Percentiles rank a stretch among this genome's conserved stretches.
Conservation (phyloP, 805 yeast species). For the Kuraishia floccosa region DNA sequence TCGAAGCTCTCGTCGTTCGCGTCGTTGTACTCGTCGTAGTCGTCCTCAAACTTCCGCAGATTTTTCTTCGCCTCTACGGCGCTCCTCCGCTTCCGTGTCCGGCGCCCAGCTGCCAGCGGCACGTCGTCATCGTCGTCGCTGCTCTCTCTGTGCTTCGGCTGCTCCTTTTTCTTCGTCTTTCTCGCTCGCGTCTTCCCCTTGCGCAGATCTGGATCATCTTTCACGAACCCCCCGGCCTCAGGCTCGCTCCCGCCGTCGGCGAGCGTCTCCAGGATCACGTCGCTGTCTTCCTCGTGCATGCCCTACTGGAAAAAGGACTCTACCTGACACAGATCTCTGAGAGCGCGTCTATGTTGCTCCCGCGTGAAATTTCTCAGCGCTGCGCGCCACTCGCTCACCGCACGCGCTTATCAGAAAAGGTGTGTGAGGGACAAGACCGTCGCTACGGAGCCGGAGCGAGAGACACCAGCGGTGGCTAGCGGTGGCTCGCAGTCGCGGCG, state of each 20-base stretch:
- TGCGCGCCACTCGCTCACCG: too few species aligned
- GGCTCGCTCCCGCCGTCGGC: conserved; percentile 3
- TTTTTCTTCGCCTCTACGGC: conserved; percentile 15
- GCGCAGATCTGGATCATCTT: conserved; percentile 21
- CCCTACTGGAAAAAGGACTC: too few species aligned
- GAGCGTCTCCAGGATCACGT: conserved; percentile 1
- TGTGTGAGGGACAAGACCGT: too few species aligned
- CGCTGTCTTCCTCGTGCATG: too few species aligned
- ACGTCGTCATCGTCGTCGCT: conserved; percentile 8
- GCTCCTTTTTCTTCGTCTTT: conserved; percentile 5
- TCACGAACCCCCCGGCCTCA: conserved; percentile 29
- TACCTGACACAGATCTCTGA: too few species aligned
- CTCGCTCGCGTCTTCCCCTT: too few species aligned
- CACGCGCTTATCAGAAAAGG: too few species aligned
- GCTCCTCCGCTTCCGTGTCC: conserved; percentile 3
- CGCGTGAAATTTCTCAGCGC: too few species aligned
- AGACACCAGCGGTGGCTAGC: too few species aligned
- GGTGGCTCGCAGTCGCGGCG: too few species aligned
- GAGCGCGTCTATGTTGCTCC: too few species aligned
- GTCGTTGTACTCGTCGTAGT: conserved; percentile 15
- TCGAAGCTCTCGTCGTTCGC: conserved; percentile 13
- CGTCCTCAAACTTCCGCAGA: conserved; percentile 18
- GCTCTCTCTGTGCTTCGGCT: conserved; percentile 3
- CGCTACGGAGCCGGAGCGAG: too few species aligned
- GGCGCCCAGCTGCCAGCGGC: conserved; percentile 8